Base-by-base conservation (phyloP, 140 eudicot species). In the Ambrosia hybrid region DNA sequence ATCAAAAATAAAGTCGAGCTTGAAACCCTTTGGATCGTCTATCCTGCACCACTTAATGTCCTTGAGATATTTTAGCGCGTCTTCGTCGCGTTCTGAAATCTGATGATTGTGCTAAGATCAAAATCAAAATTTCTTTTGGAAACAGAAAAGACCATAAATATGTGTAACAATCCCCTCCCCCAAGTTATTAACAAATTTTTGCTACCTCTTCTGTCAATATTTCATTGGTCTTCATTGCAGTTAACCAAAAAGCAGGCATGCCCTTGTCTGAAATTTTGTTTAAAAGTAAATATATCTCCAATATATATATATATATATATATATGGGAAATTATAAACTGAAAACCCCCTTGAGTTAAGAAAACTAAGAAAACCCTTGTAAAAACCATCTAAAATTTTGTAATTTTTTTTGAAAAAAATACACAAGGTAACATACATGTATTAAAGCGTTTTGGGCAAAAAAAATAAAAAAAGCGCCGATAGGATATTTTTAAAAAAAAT, bases 61-160 rank as follows among this genome's bases (percentile, higher is more conserved):
- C 75, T 87, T 89, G 33, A 92, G 80, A 88, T 77, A 92, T 49
- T 87, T 87, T 17, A 92, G 91, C 69, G 98, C 98, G 45, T 71
- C 98, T 73, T 89, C 96, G 76, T 92, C 98, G 11, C 85, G 89
- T 81, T 92, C 98, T 2, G 96, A 75, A 52, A 89, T 85, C 98
- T 92, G 82, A 70, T 67, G 13, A 72, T 37, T 71, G 60, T 15
- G 10, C 49, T 49, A 45, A 78, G 9, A 39, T 36, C 33, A 36
- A 26, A 38, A 41, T 43, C 26, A 83, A 65, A 21, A 21, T 21
- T 36, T 5, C 21, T 5, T 11, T 43, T 17, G 41, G 3, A 12
- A 30, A 75, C 65, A 12, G 48, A 72, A 49, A 30, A n/a, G 2
- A 62, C 6, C 48, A 62, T 59, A 9, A 60, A 51, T 46, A 57